Percentiles rank a stretch among this genome's conserved stretches.
Evolutionary conservation across 1,284 basidiomycete species (phyloP).

Genomic region (Athelia psychrophila): DNA sequence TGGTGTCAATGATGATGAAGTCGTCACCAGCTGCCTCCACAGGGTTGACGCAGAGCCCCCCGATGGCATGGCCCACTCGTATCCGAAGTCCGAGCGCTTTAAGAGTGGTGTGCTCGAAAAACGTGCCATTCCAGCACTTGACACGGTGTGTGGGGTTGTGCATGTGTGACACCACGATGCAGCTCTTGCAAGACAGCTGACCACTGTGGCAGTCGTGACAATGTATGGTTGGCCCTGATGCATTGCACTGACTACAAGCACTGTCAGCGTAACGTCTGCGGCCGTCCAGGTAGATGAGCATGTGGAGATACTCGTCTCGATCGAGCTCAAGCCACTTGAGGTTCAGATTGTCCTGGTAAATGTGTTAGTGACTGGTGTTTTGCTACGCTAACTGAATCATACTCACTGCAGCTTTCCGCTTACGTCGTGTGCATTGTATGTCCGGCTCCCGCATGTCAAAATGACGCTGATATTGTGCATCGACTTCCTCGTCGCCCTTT

Average conservation of each 20-base stretch:
- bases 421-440: not conserved
- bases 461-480: not conserved
- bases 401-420: not conserved
- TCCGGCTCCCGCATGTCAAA: not conserved
- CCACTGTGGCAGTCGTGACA: not conserved
- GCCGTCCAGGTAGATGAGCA: not conserved
- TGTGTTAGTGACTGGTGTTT: not conserved
- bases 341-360: not conserved
- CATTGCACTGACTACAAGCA: not conserved
- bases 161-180: not conserved
- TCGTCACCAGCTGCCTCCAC: not conserved
- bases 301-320: not conserved
- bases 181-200: not conserved
- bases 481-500: too few relatives aligned
- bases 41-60: conserved; percentile 9
- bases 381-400: not conserved
- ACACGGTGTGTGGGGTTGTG: not conserved
- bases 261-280: not conserved
- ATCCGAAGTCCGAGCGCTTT: conserved; percentile 16
- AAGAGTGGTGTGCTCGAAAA: conserved; percentile 10
- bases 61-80: conserved; percentile 18
- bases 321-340: not conserved
- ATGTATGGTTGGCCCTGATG: not conserved
- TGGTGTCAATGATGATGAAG: conserved; percentile 27
- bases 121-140: conserved; percentile 1